Conservation (phyloP, 805 yeast species). For the Jamesozyma lodderae region DNA sequence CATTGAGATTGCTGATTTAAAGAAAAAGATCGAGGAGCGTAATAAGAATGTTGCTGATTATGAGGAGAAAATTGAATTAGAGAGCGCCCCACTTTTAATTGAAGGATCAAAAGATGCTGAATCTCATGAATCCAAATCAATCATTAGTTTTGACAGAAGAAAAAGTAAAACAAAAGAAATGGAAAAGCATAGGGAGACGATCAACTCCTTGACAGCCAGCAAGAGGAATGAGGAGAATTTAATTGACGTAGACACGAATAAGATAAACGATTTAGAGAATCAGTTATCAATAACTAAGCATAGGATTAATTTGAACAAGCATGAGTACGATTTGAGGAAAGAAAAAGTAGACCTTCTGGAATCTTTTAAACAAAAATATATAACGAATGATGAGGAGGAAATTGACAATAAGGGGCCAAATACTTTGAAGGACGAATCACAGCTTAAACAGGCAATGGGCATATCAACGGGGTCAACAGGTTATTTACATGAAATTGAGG, state of each 20-base stretch:
- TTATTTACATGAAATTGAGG: background rate
- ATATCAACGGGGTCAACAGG: slow-evolving; percentile 5
- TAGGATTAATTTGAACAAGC: slow-evolving; percentile 27
- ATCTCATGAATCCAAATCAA: slow-evolving; percentile 12
- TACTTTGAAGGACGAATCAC: background rate
- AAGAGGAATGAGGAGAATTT: slow-evolving; percentile 23
- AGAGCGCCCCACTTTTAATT: slow-evolving; percentile 14
- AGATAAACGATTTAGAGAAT: slow-evolving; percentile 29
- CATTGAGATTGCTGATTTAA: slow-evolving; percentile 30
- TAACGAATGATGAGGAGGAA: background rate
- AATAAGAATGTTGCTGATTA: slow-evolving; percentile 26
- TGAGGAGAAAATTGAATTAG: slow-evolving; percentile 18
- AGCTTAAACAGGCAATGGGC: background rate
- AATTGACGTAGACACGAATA: slow-evolving; percentile 11
- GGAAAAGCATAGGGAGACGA: slow-evolving; percentile 25
- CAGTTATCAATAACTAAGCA: slow-evolving; percentile 30
- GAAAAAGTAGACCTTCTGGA: slow-evolving; percentile 20
- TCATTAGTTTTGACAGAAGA: slow-evolving; percentile 16
- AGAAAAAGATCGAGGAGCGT: slow-evolving; percentile 34
- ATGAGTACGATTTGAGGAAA: slow-evolving; percentile 30
- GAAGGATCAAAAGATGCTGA: background rate
- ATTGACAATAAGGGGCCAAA: background rate
- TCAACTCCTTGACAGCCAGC: slow-evolving; percentile 23
- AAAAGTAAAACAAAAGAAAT: slow-evolving; percentile 5
- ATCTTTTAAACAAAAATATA: background rate